phyloP scores from a whole-genome alignment of 108 stramenopile species.

The Cyclotella atomus region DNA sequence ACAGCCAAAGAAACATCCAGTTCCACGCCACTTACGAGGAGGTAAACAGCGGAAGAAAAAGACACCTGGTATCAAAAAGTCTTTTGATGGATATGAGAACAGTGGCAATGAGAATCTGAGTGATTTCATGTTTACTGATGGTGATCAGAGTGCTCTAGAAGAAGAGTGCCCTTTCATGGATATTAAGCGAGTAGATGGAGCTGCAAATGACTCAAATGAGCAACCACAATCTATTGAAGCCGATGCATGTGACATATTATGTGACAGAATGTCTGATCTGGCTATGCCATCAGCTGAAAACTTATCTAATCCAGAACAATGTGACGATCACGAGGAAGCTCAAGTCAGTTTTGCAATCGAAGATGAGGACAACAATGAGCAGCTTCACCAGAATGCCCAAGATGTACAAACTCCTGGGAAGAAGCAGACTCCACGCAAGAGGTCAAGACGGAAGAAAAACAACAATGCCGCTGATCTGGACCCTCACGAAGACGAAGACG shows the following conservation, averaged over 20 bases:
- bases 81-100: constrained; percentile 33
- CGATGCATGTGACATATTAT: too few relatives aligned
- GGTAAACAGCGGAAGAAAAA: constrained; percentile 8
- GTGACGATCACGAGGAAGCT: too few relatives aligned
- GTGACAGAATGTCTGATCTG: too few relatives aligned
- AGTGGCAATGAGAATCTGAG: constrained; percentile 33
- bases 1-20: background rate
- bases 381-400: background rate
- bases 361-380: constrained; percentile 4
- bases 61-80: background rate
- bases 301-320: too few relatives aligned
- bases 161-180: background rate
- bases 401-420: background rate
- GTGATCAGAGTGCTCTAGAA: constrained; percentile 10
- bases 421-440: background rate
- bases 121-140: constrained; percentile 20
- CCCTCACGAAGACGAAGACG: constrained; percentile 43
- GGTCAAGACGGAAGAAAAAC: background rate
- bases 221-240: background rate
- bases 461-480: constrained; percentile 16
- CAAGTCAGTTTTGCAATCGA: too few relatives aligned
- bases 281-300: too few relatives aligned
- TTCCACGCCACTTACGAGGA: constrained; percentile 7
- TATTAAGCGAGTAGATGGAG: background rate
- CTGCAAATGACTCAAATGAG: background rate